These are phyloP conservation scores for Penicillium lagena DNA, from an alignment of 495 filamentous ascomycete genomes.

Conservation along the genomic window DNA sequence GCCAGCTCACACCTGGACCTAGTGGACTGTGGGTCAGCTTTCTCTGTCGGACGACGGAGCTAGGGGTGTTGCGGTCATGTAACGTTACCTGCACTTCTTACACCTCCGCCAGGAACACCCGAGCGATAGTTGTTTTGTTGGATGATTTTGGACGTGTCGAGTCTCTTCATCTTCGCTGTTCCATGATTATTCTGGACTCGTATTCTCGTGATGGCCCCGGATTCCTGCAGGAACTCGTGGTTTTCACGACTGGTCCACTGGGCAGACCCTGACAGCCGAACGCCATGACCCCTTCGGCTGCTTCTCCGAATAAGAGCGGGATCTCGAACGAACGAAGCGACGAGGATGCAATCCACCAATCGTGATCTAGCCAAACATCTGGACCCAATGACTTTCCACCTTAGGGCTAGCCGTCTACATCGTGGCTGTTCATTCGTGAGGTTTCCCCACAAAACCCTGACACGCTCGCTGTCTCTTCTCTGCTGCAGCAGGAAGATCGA, in stretches of 20 bases:
- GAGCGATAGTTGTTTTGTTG: too few relatives aligned
- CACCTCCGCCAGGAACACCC: not conserved
- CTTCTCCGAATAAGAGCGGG: not conserved
- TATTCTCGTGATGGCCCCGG: not conserved
- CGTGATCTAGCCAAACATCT: too few relatives aligned
- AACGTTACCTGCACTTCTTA: constrained; percentile 17
- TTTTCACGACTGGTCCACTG: not conserved
- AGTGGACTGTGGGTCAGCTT: not conserved
- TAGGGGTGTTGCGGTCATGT: constrained; percentile 8
- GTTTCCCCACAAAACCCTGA: constrained; percentile 19
- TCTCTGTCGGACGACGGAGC: not conserved
- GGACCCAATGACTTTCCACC: too few relatives aligned
- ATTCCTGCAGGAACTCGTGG: constrained; percentile 7
- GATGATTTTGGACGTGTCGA: too few relatives aligned
- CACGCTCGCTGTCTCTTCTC: too few relatives aligned
- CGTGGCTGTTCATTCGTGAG: constrained; percentile 10
- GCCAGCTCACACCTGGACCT: too few relatives aligned
- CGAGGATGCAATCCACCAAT: too few relatives aligned
- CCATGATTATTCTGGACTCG: too few relatives aligned
- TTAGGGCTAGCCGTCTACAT: too few relatives aligned
- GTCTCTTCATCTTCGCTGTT: not conserved
- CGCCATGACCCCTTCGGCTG: not conserved
- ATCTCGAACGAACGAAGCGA: too few relatives aligned
- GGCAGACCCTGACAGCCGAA: not conserved
- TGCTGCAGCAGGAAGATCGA: too few relatives aligned